phyloP scores from a whole-genome alignment of 257 asterid genomes.

The Nicotiana sylvestris region DNA sequence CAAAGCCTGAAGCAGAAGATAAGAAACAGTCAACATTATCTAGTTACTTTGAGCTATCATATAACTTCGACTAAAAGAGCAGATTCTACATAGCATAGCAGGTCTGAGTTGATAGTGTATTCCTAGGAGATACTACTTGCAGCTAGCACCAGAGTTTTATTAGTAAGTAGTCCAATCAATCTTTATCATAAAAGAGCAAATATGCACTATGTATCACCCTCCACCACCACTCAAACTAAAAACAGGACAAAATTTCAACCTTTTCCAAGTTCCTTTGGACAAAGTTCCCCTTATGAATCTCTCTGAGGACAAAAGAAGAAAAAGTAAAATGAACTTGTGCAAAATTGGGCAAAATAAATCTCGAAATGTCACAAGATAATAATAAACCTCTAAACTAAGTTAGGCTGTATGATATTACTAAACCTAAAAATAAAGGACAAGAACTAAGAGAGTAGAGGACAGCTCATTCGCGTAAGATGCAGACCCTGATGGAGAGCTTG shows the following conservation, averaged over 20 bases:
- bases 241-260: neutral
- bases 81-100: neutral
- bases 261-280: neutral
- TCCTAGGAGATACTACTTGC: neutral
- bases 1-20: conserved; percentile 41
- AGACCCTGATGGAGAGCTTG: neutral
- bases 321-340: neutral
- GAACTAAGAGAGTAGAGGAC: neutral
- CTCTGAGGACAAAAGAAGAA: neutral
- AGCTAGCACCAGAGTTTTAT: neutral
- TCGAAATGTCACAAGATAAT: neutral
- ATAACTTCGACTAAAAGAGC: neutral
- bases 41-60: neutral
- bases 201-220: neutral
- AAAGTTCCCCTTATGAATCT: neutral
- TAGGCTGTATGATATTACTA: neutral
- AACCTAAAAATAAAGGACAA: neutral
- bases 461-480: neutral
- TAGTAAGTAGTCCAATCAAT: neutral
- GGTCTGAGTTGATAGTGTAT: neutral
- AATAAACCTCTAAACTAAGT: neutral
- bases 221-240: neutral
- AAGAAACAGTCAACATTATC: neutral
- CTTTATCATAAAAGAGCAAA: neutral
- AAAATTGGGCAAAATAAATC: neutral